Evolutionary conservation across 139 green algal species (phyloP), one percentile per base, ranked within the genome.

Genomic region (Volvox africanus): DNA sequence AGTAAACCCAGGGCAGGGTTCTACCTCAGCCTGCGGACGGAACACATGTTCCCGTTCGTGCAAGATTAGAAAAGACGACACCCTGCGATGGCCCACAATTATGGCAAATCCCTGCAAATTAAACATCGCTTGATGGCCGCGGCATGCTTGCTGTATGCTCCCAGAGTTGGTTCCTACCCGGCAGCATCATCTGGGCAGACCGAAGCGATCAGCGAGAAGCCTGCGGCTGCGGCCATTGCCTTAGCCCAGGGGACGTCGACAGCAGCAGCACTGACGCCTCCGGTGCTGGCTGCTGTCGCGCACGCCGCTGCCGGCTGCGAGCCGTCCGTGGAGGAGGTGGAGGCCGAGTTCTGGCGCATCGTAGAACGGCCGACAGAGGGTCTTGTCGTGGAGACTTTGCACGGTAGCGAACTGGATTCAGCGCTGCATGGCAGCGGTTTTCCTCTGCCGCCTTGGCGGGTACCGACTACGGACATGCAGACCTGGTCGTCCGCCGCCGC

Each of bases 271-370:
- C 19, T 81, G 68, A 28, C 84, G 36, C 84, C 68, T 5, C 68
- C 36, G 61, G 68, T 81, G 36, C 84, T 69, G 19, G 84, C 67
- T 0, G 84, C 84, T 18, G 35, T 80, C 1, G 24, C 1, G 28
- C 84, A n/a, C 26, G 84, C 84, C 36, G 84, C 84, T 9, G 84
- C 35, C 0, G 86, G 86, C 50, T 62, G 61, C 28, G 82, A 89
- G 80, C 93, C 88, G 26, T 86, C 18, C 19, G 17, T 93, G n/a
- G 93, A 95, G 20, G 92, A 97, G 36, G 50, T 97, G 13, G 98
- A 99, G 95, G 93, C 91, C 6, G 97, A 98, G 90, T 99, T 99
- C 88, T 99, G 98, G 98, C 75, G 95, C 30, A 95, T 99, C 21
- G 97, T 99, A 82, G 97, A 99, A 94, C 71, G 78, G 26, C 89